Percentiles rank a stretch among this genome's conserved stretches.
phyloP scores from a whole-genome alignment of 768 basidiomycete species.

The Auricularia sp. region DNA sequence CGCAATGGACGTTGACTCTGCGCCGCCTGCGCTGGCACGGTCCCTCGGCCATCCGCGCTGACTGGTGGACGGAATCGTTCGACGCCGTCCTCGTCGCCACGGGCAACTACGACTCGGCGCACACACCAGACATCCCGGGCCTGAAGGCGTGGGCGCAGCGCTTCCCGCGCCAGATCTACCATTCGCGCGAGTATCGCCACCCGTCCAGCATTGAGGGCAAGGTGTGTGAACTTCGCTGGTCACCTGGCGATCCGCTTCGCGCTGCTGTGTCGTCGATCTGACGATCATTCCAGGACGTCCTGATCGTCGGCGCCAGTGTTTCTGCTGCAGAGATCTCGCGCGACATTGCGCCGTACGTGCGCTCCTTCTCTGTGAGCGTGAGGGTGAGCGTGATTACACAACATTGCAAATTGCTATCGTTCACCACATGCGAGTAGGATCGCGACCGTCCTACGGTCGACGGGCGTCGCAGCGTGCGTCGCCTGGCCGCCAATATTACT shows the following conservation, averaged over 20 bases:
- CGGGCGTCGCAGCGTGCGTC: constrained; percentile 18
- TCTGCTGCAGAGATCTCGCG: constrained; percentile 28
- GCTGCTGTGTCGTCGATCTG: constrained; percentile 6
- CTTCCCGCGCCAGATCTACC: constrained; percentile 14
- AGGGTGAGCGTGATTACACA: neutral
- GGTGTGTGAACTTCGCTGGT: constrained; percentile 9
- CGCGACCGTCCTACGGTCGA: constrained; percentile 18
- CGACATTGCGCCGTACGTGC: constrained; percentile 19
- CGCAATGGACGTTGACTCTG: constrained; percentile 6
- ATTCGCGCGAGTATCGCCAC: constrained; percentile 24
- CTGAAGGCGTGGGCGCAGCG: constrained; percentile 20
- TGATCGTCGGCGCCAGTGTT: constrained; percentile 35
- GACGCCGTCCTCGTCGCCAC: constrained; percentile 25
- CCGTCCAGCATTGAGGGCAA: constrained; percentile 24
- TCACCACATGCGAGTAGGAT: constrained; percentile 14
- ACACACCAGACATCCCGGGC: constrained; percentile 25
- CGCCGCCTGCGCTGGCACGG: neutral
- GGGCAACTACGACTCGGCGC: constrained; percentile 25
- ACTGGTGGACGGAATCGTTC: constrained; percentile 24
- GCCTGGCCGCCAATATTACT: constrained; percentile 27
- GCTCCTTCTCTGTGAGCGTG: neutral
- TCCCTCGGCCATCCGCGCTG: neutral
- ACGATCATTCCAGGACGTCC: constrained; percentile 13
- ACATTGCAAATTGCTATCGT: neutral
- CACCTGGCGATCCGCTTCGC: too few species aligned